Percentiles rank a stretch among this genome's conserved stretches.
Conservation (phyloP, 1,284 basidiomycete species). For the Inonotus hispidus region DNA sequence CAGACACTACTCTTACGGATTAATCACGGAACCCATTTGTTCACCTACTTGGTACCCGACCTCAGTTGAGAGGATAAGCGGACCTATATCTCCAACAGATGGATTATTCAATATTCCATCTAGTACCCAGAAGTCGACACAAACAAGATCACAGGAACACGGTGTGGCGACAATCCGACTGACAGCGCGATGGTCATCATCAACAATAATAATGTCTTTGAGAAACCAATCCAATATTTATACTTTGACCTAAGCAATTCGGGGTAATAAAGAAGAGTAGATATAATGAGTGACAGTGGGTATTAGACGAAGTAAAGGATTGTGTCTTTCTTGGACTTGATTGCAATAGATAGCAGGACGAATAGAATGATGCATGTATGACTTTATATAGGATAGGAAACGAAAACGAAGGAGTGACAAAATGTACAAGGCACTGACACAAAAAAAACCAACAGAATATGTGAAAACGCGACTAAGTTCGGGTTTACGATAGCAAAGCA, state of each 20-base stretch:
- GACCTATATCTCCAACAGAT: background rate
- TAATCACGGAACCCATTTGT: background rate
- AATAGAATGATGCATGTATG: background rate
- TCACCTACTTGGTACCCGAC: too few relatives aligned
- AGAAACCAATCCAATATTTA: background rate
- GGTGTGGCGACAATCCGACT: background rate
- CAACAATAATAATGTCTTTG: background rate
- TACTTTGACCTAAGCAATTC: background rate
- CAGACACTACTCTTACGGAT: background rate
- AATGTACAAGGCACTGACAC: conserved; percentile 1
- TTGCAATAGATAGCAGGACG: background rate
- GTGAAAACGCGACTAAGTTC: background rate
- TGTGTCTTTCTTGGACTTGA: conserved; percentile 1
- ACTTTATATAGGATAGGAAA: background rate
- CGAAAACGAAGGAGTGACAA: background rate
- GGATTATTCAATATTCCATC: background rate
- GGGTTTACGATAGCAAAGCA: background rate
- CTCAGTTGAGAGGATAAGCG: background rate
- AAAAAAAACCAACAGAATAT: background rate
- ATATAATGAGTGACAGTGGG: conserved; percentile 5
- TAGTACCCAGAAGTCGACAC: background rate
- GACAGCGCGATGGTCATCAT: too few relatives aligned
- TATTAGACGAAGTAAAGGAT: background rate
- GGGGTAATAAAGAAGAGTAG: background rate
- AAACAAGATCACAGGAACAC: background rate